Conservation (phyloP, 768 basidiomycete genomes). For the Suillus ampliporus region DNA sequence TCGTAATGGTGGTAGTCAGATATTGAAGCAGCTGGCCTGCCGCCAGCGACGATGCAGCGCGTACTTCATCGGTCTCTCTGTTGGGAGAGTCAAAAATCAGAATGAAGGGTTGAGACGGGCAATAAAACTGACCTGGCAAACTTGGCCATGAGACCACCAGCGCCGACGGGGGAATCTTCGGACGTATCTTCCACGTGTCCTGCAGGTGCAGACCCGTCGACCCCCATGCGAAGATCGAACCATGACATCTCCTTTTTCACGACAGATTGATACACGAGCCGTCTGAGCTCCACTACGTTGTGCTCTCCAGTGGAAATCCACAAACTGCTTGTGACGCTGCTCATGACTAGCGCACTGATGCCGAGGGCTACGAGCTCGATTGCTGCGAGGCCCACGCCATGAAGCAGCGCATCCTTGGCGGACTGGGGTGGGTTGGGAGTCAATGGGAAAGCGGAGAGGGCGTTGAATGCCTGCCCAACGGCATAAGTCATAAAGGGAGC, state of each 20-base stretch:
- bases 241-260: conserved; percentile 80
- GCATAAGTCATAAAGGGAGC: conserved; percentile 88
- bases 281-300: conserved; percentile 71
- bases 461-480: conserved; percentile 77
- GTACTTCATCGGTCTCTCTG: conserved; percentile 95
- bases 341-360: conserved; percentile 68
- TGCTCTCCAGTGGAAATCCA: conserved; percentile 92
- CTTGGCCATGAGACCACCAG: conserved; percentile 92
- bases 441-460: conserved; percentile 65
- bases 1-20: conserved; percentile 77
- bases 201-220: conserved; percentile 46
- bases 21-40: conserved; percentile 82
- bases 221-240: conserved; percentile 85
- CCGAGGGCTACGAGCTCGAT: conserved; percentile 72
- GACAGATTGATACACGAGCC: conserved; percentile 71
- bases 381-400: conserved; percentile 62
- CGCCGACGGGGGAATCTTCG: conserved; percentile 65
- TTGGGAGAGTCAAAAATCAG: conserved; percentile 9
- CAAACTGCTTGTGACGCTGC: conserved; percentile 73
- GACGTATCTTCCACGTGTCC: conserved; percentile 35
- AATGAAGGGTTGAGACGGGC: neutral
- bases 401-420: conserved; percentile 57
- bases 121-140: conserved; percentile 70
- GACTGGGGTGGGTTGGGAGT: conserved; percentile 43
- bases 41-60: conserved; percentile 81